Evolutionary conservation across 163 green algal species (phyloP).

Genomic region (Chlamydomonas reinhardtii): DNA sequence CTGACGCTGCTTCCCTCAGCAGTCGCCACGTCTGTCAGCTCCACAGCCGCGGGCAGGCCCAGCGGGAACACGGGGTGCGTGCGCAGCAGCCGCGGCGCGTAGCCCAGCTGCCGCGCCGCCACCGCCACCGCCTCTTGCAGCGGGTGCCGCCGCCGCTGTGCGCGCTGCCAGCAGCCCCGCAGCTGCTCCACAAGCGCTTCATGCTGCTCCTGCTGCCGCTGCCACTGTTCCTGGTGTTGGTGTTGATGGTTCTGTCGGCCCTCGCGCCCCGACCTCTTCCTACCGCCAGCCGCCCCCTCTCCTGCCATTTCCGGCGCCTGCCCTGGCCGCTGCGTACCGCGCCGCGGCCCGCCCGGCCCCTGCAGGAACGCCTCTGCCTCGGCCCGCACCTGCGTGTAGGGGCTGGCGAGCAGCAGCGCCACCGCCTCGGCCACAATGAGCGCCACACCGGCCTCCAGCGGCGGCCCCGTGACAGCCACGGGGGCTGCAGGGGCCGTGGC

Average conservation of each 20-base stretch:
- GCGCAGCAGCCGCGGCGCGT: constrained; percentile 21
- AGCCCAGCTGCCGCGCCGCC: constrained; percentile 20
- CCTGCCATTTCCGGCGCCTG: no score
- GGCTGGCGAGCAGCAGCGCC: constrained; percentile 47
- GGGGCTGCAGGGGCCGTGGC: background rate
- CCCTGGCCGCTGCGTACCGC: no score
- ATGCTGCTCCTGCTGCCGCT: background rate
- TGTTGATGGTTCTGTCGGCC: no score
- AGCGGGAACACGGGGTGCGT: constrained; percentile 22
- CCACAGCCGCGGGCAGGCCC: constrained; percentile 12
- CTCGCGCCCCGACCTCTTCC: no score
- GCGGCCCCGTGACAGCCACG: no score
- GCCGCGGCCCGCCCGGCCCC: no score
- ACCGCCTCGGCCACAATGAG: constrained; percentile 43
- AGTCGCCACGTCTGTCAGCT: background rate
- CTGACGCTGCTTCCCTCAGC: background rate
- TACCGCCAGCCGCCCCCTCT: no score
- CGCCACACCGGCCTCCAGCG: constrained; percentile 17
- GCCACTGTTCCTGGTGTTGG: background rate
- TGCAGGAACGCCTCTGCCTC: background rate
- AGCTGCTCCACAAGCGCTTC: background rate
- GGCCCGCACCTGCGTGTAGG: background rate
- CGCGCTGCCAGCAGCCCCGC: background rate
- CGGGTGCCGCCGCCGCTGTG: constrained; percentile 37
- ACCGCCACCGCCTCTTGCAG: constrained; percentile 31